phyloP scores from a whole-genome alignment of 148 eudicot species.

The Fagopyrum tataricum region DNA sequence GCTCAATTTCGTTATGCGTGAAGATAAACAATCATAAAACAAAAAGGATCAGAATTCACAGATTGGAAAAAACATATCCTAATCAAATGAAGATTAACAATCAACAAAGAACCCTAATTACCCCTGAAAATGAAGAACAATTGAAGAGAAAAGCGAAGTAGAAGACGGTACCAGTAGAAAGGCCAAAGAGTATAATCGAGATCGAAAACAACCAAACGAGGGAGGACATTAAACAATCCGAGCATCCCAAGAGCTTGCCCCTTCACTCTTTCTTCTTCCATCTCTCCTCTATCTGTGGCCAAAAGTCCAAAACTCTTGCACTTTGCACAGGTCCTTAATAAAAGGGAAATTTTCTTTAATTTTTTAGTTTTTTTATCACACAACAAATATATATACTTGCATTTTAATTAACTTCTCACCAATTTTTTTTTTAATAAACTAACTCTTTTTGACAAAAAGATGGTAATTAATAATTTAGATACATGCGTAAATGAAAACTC shows the following conservation, averaged over 20 bases:
- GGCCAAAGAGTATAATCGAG: slow-evolving; percentile 81
- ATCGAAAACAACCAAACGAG: slow-evolving; percentile 66
- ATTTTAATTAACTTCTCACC: too few species aligned
- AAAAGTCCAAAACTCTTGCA: background rate
- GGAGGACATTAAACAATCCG: slow-evolving; percentile 45
- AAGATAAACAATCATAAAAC: background rate
- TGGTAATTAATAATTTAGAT: too few species aligned
- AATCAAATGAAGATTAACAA: background rate
- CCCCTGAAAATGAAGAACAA: background rate
- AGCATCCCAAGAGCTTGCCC: slow-evolving; percentile 41
- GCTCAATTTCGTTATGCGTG: background rate
- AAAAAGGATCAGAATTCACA: background rate
- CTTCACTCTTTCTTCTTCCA: slow-evolving; percentile 57
- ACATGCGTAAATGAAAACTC: too few species aligned
- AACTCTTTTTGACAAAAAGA: too few species aligned
- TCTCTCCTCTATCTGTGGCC: slow-evolving; percentile 14
- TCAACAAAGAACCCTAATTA: background rate
- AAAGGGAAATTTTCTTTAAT: too few species aligned
- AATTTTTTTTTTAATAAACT: too few species aligned
- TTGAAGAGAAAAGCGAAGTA: background rate
- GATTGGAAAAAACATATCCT: background rate
- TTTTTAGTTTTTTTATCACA: too few species aligned
- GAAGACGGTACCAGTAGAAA: slow-evolving; percentile 44
- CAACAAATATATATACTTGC: too few species aligned
- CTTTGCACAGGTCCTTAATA: background rate